Percentiles rank a stretch among this genome's conserved stretches.
These are phyloP conservation scores for Trichocomaceae sp. DNA, from an alignment of 2,329 filamentous ascomycete genomes.

Conservation along the genomic window DNA sequence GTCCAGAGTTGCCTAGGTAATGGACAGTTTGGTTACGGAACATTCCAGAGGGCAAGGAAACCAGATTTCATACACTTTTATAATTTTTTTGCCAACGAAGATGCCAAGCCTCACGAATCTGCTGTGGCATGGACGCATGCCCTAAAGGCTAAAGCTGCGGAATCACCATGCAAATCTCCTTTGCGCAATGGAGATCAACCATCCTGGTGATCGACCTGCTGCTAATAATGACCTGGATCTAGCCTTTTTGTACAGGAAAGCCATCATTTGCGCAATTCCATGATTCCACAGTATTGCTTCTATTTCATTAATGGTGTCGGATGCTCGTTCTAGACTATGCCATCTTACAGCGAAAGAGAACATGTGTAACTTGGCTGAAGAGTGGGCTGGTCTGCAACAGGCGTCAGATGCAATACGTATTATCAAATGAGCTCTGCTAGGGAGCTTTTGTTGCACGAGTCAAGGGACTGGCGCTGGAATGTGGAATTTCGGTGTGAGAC, in stretches of 20 bases:
- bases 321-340: not conserved
- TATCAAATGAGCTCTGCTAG: not conserved
- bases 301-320: not conserved
- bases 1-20: not conserved
- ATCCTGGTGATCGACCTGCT: not conserved
- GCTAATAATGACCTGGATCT: not conserved
- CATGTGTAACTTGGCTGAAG: not conserved
- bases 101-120: not conserved
- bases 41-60: not conserved
- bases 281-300: not conserved
- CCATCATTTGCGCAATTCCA: not conserved
- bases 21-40: not conserved
- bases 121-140: conserved; percentile 3
- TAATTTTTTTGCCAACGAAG: not conserved
- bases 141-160: not conserved
- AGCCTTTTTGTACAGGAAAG: not conserved
- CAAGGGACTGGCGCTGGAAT: not conserved
- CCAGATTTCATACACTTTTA: not conserved
- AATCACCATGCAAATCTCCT: not conserved
- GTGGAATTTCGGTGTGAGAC: conserved; percentile 1
- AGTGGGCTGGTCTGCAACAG: not conserved
- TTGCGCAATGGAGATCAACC: not conserved
- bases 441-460: not conserved
- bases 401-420: not conserved
- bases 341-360: not conserved